These are phyloP conservation scores for Chenopodium suecicum DNA, from an alignment of 148 eudicot species.

Conservation along the genomic window DNA sequence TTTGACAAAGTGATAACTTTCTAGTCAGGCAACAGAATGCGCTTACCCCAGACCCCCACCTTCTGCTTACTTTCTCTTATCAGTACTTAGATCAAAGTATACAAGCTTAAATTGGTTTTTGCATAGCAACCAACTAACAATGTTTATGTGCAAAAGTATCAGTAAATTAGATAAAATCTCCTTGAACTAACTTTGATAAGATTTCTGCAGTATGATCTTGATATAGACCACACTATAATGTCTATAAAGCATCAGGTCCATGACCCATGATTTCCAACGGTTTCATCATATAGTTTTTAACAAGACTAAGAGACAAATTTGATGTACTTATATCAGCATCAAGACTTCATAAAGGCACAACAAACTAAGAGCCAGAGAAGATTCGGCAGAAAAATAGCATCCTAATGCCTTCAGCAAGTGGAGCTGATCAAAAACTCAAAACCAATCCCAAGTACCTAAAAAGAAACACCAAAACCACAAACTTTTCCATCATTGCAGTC, in stretches of 20 bases:
- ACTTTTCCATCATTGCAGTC: not conserved
- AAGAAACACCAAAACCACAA: too few relatives aligned
- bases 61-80: too few relatives aligned
- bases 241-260: not conserved
- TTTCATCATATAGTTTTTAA: not conserved
- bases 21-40: not conserved
- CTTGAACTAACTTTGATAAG: not conserved
- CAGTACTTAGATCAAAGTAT: too few relatives aligned
- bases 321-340: not conserved
- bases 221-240: not conserved
- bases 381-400: not conserved
- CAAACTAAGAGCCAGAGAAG: not conserved
- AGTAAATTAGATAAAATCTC: not conserved
- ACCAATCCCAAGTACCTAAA: too few relatives aligned
- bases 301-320: not conserved
- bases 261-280: too few relatives aligned
- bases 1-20: too few relatives aligned
- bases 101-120: not conserved
- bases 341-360: not conserved
- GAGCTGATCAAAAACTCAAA: not conserved
- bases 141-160: too few relatives aligned
- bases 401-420: slow-evolving; percentile 1
- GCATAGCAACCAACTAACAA: not conserved
- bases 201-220: not conserved
- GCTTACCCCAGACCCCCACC: too few relatives aligned